These are phyloP conservation scores for Canna indica DNA, from an alignment of 176 grass and related monocot species.

Conservation along the genomic window DNA sequence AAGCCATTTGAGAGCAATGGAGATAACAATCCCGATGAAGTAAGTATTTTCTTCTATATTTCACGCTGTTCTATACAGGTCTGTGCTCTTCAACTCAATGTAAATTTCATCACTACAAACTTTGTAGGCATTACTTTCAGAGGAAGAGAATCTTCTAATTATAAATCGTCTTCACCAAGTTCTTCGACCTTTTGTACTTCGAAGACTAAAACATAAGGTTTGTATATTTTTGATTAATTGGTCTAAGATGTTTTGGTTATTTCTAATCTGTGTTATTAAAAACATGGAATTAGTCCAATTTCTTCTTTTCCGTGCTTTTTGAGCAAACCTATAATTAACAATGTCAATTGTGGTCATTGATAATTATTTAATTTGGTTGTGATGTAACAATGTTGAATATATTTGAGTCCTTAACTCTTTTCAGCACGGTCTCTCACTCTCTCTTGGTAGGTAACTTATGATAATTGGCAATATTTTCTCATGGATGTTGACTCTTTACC, in stretches of 20 bases:
- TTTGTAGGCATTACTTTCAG: constrained; percentile 87
- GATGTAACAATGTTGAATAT: too few relatives aligned
- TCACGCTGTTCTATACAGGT: not conserved
- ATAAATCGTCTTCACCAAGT: constrained; percentile 99
- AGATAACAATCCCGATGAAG: constrained; percentile 86
- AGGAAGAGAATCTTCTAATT: constrained; percentile 99
- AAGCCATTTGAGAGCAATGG: constrained; percentile 87
- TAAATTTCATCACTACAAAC: constrained; percentile 11
- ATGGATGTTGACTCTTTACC: too few relatives aligned
- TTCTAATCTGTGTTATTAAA: not conserved
- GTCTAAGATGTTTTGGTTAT: not conserved
- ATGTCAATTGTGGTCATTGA: too few relatives aligned
- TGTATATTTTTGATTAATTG: constrained; percentile 20
- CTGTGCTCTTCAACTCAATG: constrained; percentile 16
- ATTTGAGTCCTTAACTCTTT: too few relatives aligned
- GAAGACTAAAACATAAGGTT: constrained; percentile 99
- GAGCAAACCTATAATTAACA: too few relatives aligned
- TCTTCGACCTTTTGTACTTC: constrained; percentile 97
- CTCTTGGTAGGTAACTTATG: too few relatives aligned
- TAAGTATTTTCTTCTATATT: constrained; percentile 24
- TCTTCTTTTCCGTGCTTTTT: not conserved
- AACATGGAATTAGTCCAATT: not conserved
- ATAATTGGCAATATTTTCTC: too few relatives aligned
- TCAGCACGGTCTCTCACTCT: too few relatives aligned
- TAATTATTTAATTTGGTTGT: too few relatives aligned